These are phyloP conservation scores for Phaseolus coccineus DNA, from an alignment of 331 rosid genomes.

Conservation along the genomic window DNA sequence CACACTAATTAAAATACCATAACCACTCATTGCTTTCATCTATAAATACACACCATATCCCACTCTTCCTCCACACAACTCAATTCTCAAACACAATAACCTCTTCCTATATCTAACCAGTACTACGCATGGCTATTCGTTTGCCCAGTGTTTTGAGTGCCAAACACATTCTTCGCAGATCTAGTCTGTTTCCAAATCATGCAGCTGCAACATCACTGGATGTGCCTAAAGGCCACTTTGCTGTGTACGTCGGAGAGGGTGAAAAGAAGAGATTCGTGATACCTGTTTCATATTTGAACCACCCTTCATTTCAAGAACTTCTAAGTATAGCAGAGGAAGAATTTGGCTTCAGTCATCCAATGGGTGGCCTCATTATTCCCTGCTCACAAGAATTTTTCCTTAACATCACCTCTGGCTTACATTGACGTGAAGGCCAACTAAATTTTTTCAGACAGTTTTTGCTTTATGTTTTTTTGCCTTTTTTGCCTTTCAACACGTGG, in stretches of 20 bases:
- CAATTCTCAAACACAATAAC: constrained; percentile 2
- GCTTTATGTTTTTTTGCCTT: constrained; percentile 3
- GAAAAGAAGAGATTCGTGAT: constrained; percentile 48
- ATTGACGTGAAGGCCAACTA: neutral
- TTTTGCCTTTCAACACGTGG: constrained; percentile 27
- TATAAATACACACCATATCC: constrained; percentile 28
- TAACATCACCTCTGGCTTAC: constrained; percentile 45
- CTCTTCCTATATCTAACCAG: neutral
- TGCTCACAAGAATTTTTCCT: constrained; percentile 60
- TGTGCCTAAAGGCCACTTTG: constrained; percentile 60
- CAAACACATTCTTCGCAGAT: constrained; percentile 41
- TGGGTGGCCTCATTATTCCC: constrained; percentile 69
- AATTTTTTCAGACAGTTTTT: neutral
- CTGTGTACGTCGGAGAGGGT: constrained; percentile 56
- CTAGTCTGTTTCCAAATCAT: constrained; percentile 27
- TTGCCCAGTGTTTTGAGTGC: constrained; percentile 39
- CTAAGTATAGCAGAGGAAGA: constrained; percentile 54
- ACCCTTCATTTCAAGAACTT: constrained; percentile 56
- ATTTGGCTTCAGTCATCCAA: constrained; percentile 62
- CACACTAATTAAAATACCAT: neutral
- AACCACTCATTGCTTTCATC: constrained; percentile 37
- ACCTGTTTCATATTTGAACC: constrained; percentile 52
- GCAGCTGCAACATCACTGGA: constrained; percentile 33
- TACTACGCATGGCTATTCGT: constrained; percentile 46
- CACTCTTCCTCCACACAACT: neutral